Evolutionary conservation across 805 yeast genomes (phyloP).

Genomic region (Yarrowia sp.): DNA sequence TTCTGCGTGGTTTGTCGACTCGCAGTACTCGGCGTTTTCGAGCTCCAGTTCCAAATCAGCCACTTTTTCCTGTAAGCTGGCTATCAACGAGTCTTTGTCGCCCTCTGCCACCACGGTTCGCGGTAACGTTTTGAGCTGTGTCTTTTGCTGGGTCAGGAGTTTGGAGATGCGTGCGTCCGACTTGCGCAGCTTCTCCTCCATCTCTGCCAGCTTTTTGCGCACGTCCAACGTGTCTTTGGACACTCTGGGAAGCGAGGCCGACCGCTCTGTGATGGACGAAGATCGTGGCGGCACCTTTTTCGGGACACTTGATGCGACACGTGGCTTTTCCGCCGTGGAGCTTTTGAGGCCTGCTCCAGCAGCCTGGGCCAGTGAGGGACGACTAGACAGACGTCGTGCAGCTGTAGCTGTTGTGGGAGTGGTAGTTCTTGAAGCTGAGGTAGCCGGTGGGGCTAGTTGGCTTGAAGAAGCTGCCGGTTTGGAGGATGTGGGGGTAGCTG

Average conservation of each 20-base stretch:
- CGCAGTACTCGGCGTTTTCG: slow-evolving; percentile 14
- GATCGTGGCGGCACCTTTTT: slow-evolving; percentile 15
- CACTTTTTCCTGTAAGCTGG: slow-evolving; percentile 12
- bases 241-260: background rate
- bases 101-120: background rate
- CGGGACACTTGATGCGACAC: background rate
- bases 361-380: background rate
- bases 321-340: background rate
- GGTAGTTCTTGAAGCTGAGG: background rate
- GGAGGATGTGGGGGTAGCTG: background rate
- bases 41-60: slow-evolving; percentile 24
- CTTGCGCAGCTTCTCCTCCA: background rate
- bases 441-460: too few species aligned
- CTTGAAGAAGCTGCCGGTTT: background rate
- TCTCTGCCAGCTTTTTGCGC: background rate
- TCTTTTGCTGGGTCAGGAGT: slow-evolving; percentile 18
- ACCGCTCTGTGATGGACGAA: background rate
- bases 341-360: background rate
- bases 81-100: slow-evolving; percentile 8
- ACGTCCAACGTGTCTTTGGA: background rate
- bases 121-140: slow-evolving; percentile 4
- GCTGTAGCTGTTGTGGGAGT: background rate
- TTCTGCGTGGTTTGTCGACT: slow-evolving; percentile 13
- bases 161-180: background rate
- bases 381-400: background rate